Base-by-base conservation (phyloP, 2,329 filamentous ascomycete species). In the Colletotrichum sp. region DNA sequence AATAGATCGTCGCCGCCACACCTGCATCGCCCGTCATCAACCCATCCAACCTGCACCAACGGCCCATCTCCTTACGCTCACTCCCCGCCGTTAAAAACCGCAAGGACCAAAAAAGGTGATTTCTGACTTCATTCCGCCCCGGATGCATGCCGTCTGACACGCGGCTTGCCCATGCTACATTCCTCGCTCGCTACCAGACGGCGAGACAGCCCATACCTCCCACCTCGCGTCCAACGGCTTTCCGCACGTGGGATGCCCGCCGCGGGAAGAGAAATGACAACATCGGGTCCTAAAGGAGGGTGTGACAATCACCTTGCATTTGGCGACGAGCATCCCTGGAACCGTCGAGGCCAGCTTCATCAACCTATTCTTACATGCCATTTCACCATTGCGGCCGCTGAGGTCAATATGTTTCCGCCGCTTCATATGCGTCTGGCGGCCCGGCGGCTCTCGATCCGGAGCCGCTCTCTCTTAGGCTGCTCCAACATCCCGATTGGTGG, bases 391-490 rank as follows among this genome's bases (percentile, higher is more conserved):
- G 28, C 59, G 28, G 28, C 59, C 27, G 59, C 59, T n/a, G 25
- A 19, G 28, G 0, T 61, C 28, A 34, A 27, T 12, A 12, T 64
- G 16, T 32, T 30, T 39, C 28, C 11, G 34, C 61, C 61, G 61
- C 61, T 16, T 39, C 32, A 9, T 16, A 5, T 25, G 22, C 19
- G n/a, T 4, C 34, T 32, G 52, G 19, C 73, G 73, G 73, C 30
- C 73, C 73, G 73, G 30, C 73, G 73, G 73, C 69, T 44, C 39
- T 63, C 7, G 16, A 36, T 9, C 69, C 69, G 52, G 28, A 16
- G 13, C 30, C 48, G 15, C 19, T 36, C 39, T n/a, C 15, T 65
- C 19, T 66, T 61, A 36, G 39, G 12, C 7, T 61, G 61, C 34
- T 7, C 19, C 36, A 16, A 19, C 16, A 9, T 32, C 25, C 28